Evolutionary conservation across 2,329 filamentous ascomycete species (phyloP).

Genomic region (Piedraia hortae): DNA sequence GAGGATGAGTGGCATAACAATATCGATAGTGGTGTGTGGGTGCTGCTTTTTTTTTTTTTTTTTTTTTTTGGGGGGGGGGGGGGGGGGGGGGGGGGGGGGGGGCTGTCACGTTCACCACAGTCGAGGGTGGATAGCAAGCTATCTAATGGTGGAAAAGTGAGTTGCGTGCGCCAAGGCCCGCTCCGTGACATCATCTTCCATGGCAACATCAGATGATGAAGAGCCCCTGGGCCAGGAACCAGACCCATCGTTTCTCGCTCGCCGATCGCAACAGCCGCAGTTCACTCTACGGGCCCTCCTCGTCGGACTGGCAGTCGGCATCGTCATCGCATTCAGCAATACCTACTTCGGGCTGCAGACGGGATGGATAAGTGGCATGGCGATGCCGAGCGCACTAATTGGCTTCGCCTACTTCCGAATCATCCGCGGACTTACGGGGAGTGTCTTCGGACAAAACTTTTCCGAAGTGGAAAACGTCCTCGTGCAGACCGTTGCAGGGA

Average conservation of each 20-base stretch:
- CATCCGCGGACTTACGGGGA: slow-evolving; percentile 29
- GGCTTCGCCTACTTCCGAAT: slow-evolving; percentile 84
- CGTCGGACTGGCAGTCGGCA: slow-evolving; percentile 58
- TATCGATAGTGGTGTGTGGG: background rate
- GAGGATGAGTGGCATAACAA: slow-evolving; percentile 2
- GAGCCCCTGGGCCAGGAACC: slow-evolving; percentile 10
- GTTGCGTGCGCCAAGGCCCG: too few species aligned
- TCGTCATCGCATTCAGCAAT: slow-evolving; percentile 85
- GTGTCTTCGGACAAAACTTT: slow-evolving; percentile 30
- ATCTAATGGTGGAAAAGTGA: too few species aligned
- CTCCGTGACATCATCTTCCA: too few species aligned
- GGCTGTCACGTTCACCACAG: too few species aligned
- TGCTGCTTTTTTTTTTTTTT: too few species aligned
- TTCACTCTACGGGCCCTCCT: slow-evolving; percentile 63
- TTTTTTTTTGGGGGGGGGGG: too few species aligned
- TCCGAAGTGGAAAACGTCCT: slow-evolving; percentile 89
- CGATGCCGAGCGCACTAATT: slow-evolving; percentile 82
- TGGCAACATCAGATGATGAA: too few species aligned
- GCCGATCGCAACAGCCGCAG: slow-evolving; percentile 17
- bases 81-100: too few species aligned
- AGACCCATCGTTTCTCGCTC: slow-evolving; percentile 6
- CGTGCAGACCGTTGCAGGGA: slow-evolving; percentile 82
- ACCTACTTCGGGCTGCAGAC: slow-evolving; percentile 98
- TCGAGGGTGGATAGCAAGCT: too few species aligned
- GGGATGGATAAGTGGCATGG: slow-evolving; percentile 65